Base-by-base conservation (phyloP, 139 green algal genomes). In the Spirogloea muscicola region DNA sequence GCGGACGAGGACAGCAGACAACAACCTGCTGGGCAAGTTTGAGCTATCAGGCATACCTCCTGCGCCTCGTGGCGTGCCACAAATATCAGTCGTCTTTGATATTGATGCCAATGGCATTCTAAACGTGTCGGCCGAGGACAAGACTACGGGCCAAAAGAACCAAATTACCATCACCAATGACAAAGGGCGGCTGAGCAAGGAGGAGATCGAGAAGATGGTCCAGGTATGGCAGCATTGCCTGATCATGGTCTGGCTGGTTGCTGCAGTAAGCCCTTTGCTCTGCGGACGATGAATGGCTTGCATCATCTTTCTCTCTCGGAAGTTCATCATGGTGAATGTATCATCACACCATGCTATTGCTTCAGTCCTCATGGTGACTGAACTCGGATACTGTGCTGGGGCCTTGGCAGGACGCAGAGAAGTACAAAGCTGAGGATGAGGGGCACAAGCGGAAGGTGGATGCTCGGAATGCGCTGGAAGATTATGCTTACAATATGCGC, bases 141-240 rank as follows among this genome's bases (percentile, higher is more conserved):
- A 96, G 87, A 92, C 89, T 29, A 95, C 90, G 3, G 94, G 94
- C 74, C 90, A 90, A 58, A 95, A 94, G 84, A 94, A 95, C 84
- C 96, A 96, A 85, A 98, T 99, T 82, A 98, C 94, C 58, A 99
- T 99, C 86, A 98, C 94, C 63, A 97, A 98, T 75, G 94, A 97
- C 85, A 99, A 97, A 91, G 94, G 94, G n/a, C 85, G 92, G 3
- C 86, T 98, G n/a, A 88, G 62, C 70, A 99, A 97, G 89, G 94
- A 98, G 1, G 94, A 99, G 43, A 98, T 98, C 60, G 94, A 99
- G 89, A 88, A 91, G 62, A 97, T 99, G 93, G 94, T 99, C 39
- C 82, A 91, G 82, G 52, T 62, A n/a, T n/a, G n/a, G n/a, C n/a
- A n/a, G n/a, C n/a, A n/a, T n/a, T n/a, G n/a, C n/a, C n/a, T n/a